Percentiles rank a stretch among this genome's conserved stretches.
phyloP scores from a whole-genome alignment of 2,329 filamentous ascomycete species.

The Gliomastix tumulicola region DNA sequence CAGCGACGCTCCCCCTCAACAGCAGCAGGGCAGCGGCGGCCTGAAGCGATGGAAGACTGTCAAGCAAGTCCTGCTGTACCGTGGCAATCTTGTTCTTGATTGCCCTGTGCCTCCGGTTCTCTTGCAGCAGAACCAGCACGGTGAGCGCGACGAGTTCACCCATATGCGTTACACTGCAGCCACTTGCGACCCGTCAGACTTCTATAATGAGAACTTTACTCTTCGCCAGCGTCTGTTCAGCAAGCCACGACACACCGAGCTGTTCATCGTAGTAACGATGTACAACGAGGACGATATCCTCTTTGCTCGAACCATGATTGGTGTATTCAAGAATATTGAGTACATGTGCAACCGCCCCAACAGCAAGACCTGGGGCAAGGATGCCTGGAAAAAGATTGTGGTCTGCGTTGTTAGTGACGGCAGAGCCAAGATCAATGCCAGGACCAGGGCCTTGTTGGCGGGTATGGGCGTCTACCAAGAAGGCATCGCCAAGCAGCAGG shows the following conservation, averaged over 20 bases:
- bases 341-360: constrained; percentile 92
- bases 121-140: constrained; percentile 81
- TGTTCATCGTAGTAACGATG: constrained; percentile 97
- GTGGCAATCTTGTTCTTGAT: constrained; percentile 93
- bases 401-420: constrained; percentile 97
- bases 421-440: constrained; percentile 90
- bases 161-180: constrained; percentile 93
- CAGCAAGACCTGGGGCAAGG: constrained; percentile 97
- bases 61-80: constrained; percentile 95
- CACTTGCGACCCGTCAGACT: constrained; percentile 86
- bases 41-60: constrained; percentile 96
- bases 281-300: constrained; percentile 98
- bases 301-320: constrained; percentile 91
- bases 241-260: constrained; percentile 84
- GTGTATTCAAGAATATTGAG: constrained; percentile 98
- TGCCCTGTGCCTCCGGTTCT: constrained; percentile 89
- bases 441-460: constrained; percentile 82
- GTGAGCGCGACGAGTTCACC: constrained; percentile 85
- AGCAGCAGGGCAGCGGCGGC: constrained; percentile 27
- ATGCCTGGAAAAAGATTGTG: constrained; percentile 99
- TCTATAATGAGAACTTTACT: constrained; percentile 85
- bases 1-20: constrained; percentile 32
- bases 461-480: constrained; percentile 97
- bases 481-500: constrained; percentile 95
- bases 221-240: constrained; percentile 86